These are phyloP conservation scores for Coccinonectria pachysandricola DNA, from an alignment of 2,329 filamentous ascomycete species.

Conservation along the genomic window DNA sequence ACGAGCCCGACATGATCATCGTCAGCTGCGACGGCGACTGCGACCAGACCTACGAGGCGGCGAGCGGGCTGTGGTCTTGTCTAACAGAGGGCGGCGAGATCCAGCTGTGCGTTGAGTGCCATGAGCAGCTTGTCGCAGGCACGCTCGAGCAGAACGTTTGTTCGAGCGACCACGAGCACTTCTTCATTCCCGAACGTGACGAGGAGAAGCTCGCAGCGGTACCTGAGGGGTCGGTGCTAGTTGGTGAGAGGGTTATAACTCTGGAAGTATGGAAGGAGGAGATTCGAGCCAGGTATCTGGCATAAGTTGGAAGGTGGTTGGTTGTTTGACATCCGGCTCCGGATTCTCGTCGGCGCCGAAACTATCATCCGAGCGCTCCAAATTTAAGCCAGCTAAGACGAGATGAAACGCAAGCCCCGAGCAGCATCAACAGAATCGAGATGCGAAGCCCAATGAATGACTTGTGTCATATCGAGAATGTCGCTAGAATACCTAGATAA, in stretches of 20 bases:
- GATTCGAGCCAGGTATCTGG: conserved; percentile 4
- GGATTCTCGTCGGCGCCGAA: no score
- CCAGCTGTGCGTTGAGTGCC: conserved; percentile 1
- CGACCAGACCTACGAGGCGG: background rate
- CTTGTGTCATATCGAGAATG: no score
- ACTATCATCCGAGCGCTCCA: no score
- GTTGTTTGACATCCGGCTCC: no score
- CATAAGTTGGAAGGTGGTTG: no score
- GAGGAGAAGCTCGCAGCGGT: conserved; percentile 2
- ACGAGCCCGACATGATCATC: background rate
- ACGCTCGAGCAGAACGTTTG: background rate
- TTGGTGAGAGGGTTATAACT: conserved; percentile 2
- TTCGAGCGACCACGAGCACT: conserved; percentile 1
- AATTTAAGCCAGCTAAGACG: no score
- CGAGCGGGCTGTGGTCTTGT: conserved; percentile 2
- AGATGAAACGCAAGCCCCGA: no score
- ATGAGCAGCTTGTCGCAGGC: background rate
- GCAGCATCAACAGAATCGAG: no score
- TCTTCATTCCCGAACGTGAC: conserved; percentile 1
- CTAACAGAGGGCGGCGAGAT: background rate
- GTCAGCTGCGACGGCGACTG: conserved; percentile 2
- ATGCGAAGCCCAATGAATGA: no score
- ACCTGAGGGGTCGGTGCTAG: conserved; percentile 4
- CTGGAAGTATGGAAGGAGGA: conserved; percentile 7
- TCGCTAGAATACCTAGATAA: no score